A percentile compares a stretch with the other conserved stretches of the same genome.
Conservation (phyloP, 352 stramenopile species). For the Phytopythium cucurbitacearum region DNA sequence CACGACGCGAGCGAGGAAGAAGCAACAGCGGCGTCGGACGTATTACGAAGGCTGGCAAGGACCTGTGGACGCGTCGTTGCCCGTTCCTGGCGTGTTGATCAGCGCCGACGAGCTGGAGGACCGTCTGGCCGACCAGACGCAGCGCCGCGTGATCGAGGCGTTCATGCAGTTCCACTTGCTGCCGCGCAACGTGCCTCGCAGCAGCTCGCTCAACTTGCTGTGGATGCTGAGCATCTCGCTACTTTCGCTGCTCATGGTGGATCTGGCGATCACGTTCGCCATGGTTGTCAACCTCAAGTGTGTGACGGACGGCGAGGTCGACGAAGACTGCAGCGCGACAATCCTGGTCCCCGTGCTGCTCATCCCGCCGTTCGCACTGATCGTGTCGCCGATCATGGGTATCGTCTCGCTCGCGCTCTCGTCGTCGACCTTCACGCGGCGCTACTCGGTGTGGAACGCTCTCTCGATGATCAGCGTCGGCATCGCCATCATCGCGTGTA, state of each 20-base stretch:
- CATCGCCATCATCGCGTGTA: conserved; percentile 62
- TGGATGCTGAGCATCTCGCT: conserved; percentile 73
- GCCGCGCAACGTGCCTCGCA: conserved; percentile 52
- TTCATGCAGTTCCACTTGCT: conserved; percentile 48
- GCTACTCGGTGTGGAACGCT: conserved; percentile 75
- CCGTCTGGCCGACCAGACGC: conserved; percentile 37
- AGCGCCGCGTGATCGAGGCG: conserved; percentile 29
- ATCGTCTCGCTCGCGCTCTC: conserved; percentile 70
- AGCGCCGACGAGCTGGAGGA: conserved; percentile 63
- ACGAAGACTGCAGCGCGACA: conserved; percentile 59
- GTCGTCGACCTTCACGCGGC: conserved; percentile 62
- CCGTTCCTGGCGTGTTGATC: conserved; percentile 67
- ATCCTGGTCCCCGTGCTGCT: conserved; percentile 74
- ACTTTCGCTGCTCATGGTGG: conserved; percentile 62
- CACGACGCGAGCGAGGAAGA: conserved; percentile 9
- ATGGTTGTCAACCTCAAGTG: conserved; percentile 81
- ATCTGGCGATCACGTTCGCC: conserved; percentile 75
- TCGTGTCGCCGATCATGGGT: conserved; percentile 69
- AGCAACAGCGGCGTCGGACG: conserved; percentile 23
- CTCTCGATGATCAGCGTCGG: conserved; percentile 74
- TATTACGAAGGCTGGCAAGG: conserved; percentile 74
- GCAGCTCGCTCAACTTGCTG: conserved; percentile 42
- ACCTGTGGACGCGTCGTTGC: conserved; percentile 66
- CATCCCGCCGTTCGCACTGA: conserved; percentile 58
- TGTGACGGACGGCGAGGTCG: conserved; percentile 65